Evolutionary conservation across 495 filamentous ascomycete species (phyloP).

Genomic region (Astrothelium macrocarpum): DNA sequence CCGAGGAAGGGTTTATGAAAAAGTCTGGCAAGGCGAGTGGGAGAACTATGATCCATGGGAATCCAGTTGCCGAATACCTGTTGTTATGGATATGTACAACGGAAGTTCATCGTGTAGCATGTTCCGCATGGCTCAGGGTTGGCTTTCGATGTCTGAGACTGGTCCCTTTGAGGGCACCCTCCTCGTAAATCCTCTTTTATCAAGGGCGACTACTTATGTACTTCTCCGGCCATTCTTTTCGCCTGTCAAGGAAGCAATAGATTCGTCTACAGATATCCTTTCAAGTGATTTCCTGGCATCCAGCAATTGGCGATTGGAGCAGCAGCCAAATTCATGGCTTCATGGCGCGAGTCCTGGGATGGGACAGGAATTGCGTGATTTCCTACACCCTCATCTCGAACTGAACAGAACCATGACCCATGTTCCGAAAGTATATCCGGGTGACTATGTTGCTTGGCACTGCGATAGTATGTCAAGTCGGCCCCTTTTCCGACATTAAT

Average conservation of each 20-base stretch:
- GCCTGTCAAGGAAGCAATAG: slow-evolving; percentile 31
- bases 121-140: slow-evolving; percentile 83
- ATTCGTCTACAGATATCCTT: slow-evolving; percentile 19
- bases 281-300: slow-evolving; percentile 39
- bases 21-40: slow-evolving; percentile 67
- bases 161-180: slow-evolving; percentile 69
- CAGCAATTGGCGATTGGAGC: slow-evolving; percentile 42
- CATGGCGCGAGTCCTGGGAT: slow-evolving; percentile 69
- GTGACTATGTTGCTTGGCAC: slow-evolving; percentile 88
- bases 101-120: slow-evolving; percentile 74
- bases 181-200: slow-evolving; percentile 70
- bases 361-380: slow-evolving; percentile 64
- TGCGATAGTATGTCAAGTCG: slow-evolving; percentile 55
- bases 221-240: slow-evolving; percentile 80
- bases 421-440: slow-evolving; percentile 64
- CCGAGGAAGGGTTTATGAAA: slow-evolving; percentile 54
- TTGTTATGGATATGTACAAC: slow-evolving; percentile 67
- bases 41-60: slow-evolving; percentile 78
- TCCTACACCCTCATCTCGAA: slow-evolving; percentile 68
- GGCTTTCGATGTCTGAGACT: slow-evolving; percentile 67
- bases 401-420: slow-evolving; percentile 69
- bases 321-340: slow-evolving; percentile 43
- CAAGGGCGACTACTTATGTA: slow-evolving; percentile 65
- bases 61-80: slow-evolving; percentile 54
- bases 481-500: slow-evolving; percentile 6